Evolutionary conservation across 768 basidiomycete genomes (phyloP).

Genomic region (Daedalea quercina): DNA sequence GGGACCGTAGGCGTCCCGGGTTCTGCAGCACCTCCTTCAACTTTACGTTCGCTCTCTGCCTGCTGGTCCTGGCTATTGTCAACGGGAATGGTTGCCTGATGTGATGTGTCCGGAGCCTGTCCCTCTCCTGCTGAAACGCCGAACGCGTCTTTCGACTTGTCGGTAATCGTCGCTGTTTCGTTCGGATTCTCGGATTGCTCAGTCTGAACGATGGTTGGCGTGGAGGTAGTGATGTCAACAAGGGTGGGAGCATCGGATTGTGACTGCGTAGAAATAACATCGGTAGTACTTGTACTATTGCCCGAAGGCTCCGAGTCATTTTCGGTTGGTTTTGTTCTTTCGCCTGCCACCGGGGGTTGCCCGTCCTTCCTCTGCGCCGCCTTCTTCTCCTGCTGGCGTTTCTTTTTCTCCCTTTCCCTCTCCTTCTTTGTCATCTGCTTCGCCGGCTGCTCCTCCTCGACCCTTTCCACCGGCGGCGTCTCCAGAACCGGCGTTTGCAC

Average conservation of each 20-base stretch:
- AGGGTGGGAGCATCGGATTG: neutral
- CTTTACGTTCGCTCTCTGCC: neutral
- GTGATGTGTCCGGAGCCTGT: neutral
- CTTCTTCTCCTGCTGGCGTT: neutral
- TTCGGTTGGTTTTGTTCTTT: neutral
- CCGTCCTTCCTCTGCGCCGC: neutral
- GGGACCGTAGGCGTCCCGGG: neutral
- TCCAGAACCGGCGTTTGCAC: neutral
- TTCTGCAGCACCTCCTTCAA: neutral
- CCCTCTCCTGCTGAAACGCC: neutral
- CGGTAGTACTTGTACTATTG: constrained; percentile 1
- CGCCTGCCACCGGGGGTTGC: neutral
- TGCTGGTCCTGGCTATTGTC: neutral
- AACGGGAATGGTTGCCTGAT: neutral
- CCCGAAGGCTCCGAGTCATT: neutral
- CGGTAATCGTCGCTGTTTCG: neutral
- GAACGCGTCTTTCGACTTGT: neutral
- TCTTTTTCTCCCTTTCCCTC: constrained; percentile 1
- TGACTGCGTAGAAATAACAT: neutral
- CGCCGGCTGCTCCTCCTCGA: neutral
- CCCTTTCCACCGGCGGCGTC: neutral
- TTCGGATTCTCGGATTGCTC: neutral
- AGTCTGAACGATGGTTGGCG: neutral
- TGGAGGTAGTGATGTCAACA: neutral
- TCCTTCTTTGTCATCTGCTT: neutral